Evolutionary conservation across 2,329 filamentous ascomycete genomes (phyloP).

Genomic region (Phialophora chinensis): DNA sequence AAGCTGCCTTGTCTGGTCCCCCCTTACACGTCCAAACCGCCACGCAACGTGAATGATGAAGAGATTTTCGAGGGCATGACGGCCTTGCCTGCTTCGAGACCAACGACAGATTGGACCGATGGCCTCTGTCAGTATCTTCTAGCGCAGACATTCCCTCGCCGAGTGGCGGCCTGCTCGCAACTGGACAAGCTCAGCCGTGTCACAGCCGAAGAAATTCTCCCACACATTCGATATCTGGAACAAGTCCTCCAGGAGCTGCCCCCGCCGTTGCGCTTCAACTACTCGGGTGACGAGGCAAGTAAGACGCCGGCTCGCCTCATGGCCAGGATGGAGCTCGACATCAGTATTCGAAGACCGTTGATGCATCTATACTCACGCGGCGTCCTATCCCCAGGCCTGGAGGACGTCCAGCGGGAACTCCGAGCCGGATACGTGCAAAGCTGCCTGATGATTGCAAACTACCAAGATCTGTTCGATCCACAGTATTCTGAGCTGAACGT

Average conservation of each 20-base stretch:
- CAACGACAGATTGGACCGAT: slow-evolving; percentile 38
- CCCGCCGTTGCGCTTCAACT: slow-evolving; percentile 34
- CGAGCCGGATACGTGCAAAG: slow-evolving; percentile 40
- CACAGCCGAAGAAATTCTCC: slow-evolving; percentile 31
- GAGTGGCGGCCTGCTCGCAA: slow-evolving; percentile 34
- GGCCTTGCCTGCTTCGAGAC: slow-evolving; percentile 23
- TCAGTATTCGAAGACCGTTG: slow-evolving; percentile 43
- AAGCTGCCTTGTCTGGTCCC: slow-evolving; percentile 38
- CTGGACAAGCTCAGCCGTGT: slow-evolving; percentile 25
- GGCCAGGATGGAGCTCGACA: slow-evolving; percentile 41
- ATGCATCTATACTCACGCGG: slow-evolving; percentile 43
- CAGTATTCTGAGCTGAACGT: slow-evolving; percentile 41
- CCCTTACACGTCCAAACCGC: slow-evolving; percentile 28
- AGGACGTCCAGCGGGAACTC: slow-evolving; percentile 38
- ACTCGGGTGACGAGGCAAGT: slow-evolving; percentile 30
- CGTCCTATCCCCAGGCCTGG: slow-evolving; percentile 27
- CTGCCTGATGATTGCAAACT: slow-evolving; percentile 41
- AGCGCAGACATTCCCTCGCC: slow-evolving; percentile 34
- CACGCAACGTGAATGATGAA: slow-evolving; percentile 38
- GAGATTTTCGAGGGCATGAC: slow-evolving; percentile 32
- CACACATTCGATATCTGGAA: slow-evolving; percentile 36
- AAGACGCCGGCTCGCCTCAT: slow-evolving; percentile 38
- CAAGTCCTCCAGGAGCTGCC: slow-evolving; percentile 36
- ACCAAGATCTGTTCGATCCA: slow-evolving; percentile 45
- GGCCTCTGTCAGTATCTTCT: slow-evolving; percentile 38